phyloP scores from a whole-genome alignment of 352 stramenopile genomes.

The Elongisporangium senticosum region DNA sequence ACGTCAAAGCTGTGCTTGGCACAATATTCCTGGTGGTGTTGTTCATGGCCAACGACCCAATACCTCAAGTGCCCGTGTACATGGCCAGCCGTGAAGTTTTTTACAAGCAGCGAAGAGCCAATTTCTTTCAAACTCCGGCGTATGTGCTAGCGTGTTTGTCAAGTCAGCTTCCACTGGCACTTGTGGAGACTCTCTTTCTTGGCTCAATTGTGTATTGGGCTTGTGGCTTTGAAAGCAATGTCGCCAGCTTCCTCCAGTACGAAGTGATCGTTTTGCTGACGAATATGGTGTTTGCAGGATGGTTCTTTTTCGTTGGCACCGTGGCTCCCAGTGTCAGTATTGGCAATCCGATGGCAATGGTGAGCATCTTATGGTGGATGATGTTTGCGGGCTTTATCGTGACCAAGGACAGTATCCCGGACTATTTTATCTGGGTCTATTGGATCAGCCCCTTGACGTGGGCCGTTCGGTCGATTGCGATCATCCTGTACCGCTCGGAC shows the following conservation, averaged over 20 bases:
- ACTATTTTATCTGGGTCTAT: constrained; percentile 56
- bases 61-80: constrained; percentile 56
- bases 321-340: constrained; percentile 27
- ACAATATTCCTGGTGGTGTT: constrained; percentile 63
- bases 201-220: constrained; percentile 36
- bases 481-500: constrained; percentile 36
- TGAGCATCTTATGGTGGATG: constrained; percentile 28
- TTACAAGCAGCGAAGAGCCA: constrained; percentile 67
- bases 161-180: constrained; percentile 22
- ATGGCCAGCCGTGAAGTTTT: constrained; percentile 45
- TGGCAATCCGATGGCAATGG: constrained; percentile 32
- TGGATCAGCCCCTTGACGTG: constrained; percentile 52
- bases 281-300: constrained; percentile 26
- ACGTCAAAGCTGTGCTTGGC: constrained; percentile 32
- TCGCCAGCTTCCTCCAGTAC: constrained; percentile 44
- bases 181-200: constrained; percentile 59
- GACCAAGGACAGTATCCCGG: constrained; percentile 37
- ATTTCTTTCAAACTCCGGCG: constrained; percentile 58
- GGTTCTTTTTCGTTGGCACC: constrained; percentile 30
- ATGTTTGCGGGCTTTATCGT: constrained; percentile 55
- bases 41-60: constrained; percentile 54
- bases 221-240: constrained; percentile 21
- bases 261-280: constrained; percentile 38
- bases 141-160: constrained; percentile 41
- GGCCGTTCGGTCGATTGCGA: constrained; percentile 24